Base-by-base conservation (phyloP, 257 asterid genomes). In the Ajuga chamaepitys region DNA sequence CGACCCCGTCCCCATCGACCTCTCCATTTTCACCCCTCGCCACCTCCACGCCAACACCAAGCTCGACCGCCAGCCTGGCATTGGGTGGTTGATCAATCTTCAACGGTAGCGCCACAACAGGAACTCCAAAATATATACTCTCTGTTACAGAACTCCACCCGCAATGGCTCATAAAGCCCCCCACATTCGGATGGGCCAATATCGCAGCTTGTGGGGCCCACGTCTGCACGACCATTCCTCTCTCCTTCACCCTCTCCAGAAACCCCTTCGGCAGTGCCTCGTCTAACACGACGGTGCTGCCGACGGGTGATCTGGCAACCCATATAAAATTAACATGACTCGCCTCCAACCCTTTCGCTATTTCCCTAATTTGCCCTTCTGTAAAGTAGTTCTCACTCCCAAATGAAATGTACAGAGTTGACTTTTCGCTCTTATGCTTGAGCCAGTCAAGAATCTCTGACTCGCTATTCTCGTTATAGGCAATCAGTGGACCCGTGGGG, bases 311-410 rank as follows among this genome's bases (percentile, higher is more conserved):
- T 18, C 82, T 30, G 7, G 52, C 57, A 10, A 73, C 82, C 82
- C 82, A 81, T 1, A 81, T 66, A 66, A 81, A 81, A 26, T 48
- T 58, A 0, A 75, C 73, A 0, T 64, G 66, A 16, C 66, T 63
- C 24, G 66, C 40, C 70, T 81, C 81, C 58, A 81, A 59, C 51
- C 80, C 75, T n/a, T 55, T 66, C 9, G 78, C 78, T 7, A 78
- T 25, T 32, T 76, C 84, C 44, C 7, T 18, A 0, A 64, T 75
- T 25, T 78, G 80, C 24, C 78, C 73, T 52, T 64, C 47, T 8
- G 74, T 46, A 25, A 78, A 67, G 58, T 70, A 81, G 54, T 75
- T 78, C 26, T 81, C 87, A 45, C 84, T 76, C 26, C 84, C 87
- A 58, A 81, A 75, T 0, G 84, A 70, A 26, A 76, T 68, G 63